Evolutionary conservation across 2,329 filamentous ascomycete genomes (phyloP).

Genomic region (Microdochium nivale): DNA sequence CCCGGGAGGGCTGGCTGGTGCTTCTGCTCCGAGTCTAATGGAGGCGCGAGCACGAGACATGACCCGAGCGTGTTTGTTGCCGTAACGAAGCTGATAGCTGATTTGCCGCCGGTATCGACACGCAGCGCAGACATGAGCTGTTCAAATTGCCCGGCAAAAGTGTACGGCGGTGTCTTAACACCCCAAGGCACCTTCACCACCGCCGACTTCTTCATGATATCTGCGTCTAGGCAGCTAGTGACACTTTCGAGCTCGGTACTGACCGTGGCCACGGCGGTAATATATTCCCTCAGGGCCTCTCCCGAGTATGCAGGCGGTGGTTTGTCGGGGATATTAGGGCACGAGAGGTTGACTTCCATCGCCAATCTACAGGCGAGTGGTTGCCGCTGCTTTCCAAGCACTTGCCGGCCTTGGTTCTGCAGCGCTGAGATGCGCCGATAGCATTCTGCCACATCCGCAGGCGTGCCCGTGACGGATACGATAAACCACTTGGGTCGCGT

Average conservation of each 20-base stretch:
- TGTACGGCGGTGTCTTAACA: slow-evolving; percentile 72
- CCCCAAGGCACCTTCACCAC: slow-evolving; percentile 39
- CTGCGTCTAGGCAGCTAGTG: background rate
- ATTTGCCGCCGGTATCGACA: slow-evolving; percentile 13
- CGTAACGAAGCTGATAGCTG: slow-evolving; percentile 55
- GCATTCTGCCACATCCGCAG: slow-evolving; percentile 46
- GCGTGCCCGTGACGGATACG: slow-evolving; percentile 60
- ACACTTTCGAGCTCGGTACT: slow-evolving; percentile 11
- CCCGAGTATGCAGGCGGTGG: slow-evolving; percentile 64
- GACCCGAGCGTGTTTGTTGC: slow-evolving; percentile 68
- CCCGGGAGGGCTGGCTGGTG: slow-evolving; percentile 39
- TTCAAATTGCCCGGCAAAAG: slow-evolving; percentile 56
- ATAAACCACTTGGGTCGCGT: slow-evolving; percentile 49
- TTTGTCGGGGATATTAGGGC: slow-evolving; percentile 62
- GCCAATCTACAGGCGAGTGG: slow-evolving; percentile 29
- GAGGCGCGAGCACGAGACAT: slow-evolving; percentile 44
- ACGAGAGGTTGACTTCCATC: slow-evolving; percentile 72
- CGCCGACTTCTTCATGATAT: too few species aligned
- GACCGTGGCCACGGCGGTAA: slow-evolving; percentile 33
- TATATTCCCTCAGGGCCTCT: slow-evolving; percentile 41
- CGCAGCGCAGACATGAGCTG: slow-evolving; percentile 44
- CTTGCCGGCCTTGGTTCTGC: slow-evolving; percentile 17
- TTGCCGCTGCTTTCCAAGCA: background rate
- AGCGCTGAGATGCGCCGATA: slow-evolving; percentile 37
- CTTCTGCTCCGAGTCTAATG: slow-evolving; percentile 11